Base-by-base conservation (phyloP, 2,329 filamentous ascomycete species). In the Trichoderma gracile region DNA sequence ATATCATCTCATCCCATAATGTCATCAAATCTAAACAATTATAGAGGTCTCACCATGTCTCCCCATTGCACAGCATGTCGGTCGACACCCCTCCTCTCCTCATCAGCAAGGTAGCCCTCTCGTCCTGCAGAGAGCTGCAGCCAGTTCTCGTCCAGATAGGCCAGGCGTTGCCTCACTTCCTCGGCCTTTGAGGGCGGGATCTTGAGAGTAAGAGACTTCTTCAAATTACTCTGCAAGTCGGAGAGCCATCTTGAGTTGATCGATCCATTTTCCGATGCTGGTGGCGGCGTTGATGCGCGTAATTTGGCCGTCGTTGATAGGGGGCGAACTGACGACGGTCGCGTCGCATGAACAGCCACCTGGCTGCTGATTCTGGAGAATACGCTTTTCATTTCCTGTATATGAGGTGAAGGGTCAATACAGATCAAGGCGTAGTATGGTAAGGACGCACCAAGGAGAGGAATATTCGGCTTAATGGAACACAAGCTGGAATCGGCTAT, bases 11-110 rank as follows among this genome's bases (percentile, higher is more conserved):
- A 30, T 56, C 52, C 12, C 21, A 8, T 27, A 1, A 21, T 8
- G n/a, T 38, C 10, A 69, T 2, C 9, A n/a, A 1, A 23, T 5
- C 10, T 2, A 15, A 25, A 27, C 15, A 3, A 15, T 30, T 3
- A 79, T 76, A 78, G 91, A 90, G 89, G 92, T 91, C 79, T 76
- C 78, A 92, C 91, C 89, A 93, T 92, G 75, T 97, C 92, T 33
- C 92, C 93, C 92, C 91, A 96, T 0, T 86, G 87, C 25, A 96
- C 88, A 68, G 83, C 81, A 66, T 91, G 87, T 60, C 82, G 79
- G 67, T 86, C 85, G 40, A 94, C 73, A 0, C 90, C 85, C 57
- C 86, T 81, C 69, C 84, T 82, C 65, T 82, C 80, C 47, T 65
- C 64, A 12, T 81, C 83, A 0, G 88, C 90, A 67, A 95, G 75